A percentile compares a stretch with the other conserved stretches of the same genome.
Evolutionary conservation across 441 rosid species (phyloP).

Genomic region (Euphorbia schlechtendalii): DNA sequence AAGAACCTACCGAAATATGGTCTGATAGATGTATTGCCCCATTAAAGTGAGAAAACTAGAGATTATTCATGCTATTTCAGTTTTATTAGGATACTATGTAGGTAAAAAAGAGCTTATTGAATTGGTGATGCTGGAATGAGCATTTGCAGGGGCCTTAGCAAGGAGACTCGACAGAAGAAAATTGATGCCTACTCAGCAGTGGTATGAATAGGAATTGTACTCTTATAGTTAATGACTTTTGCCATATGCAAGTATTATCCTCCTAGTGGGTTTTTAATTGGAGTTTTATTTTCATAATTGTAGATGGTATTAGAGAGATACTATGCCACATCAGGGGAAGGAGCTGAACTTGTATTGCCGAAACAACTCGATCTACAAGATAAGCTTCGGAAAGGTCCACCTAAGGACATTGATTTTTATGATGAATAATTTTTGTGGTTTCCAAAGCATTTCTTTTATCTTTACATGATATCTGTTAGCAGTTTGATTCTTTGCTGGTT

Average conservation of each 20-base stretch:
- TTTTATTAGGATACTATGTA: background rate
- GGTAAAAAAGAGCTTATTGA: background rate
- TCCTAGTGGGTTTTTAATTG: background rate
- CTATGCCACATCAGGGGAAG: constrained; percentile 50
- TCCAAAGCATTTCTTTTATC: too few species aligned
- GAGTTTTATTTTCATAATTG: constrained; percentile 15
- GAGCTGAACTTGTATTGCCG: constrained; percentile 64
- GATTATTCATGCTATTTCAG: background rate
- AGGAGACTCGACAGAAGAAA: constrained; percentile 42
- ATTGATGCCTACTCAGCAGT: constrained; percentile 75
- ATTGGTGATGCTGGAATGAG: background rate
- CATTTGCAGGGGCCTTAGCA: constrained; percentile 59
- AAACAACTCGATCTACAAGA: constrained; percentile 61
- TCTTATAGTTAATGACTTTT: background rate
- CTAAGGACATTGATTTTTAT: constrained; percentile 43
- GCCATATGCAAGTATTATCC: background rate
- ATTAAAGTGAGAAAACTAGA: background rate
- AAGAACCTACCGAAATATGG: background rate
- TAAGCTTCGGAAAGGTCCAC: constrained; percentile 51
- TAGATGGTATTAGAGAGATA: constrained; percentile 79
- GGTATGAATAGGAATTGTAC: constrained; percentile 33
- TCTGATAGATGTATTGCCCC: background rate
- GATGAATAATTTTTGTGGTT: too few species aligned
- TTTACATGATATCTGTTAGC: too few species aligned
- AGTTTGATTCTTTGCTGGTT: too few species aligned